Conservation (phyloP, 768 basidiomycete species). For the Podaxis pistillaris region DNA sequence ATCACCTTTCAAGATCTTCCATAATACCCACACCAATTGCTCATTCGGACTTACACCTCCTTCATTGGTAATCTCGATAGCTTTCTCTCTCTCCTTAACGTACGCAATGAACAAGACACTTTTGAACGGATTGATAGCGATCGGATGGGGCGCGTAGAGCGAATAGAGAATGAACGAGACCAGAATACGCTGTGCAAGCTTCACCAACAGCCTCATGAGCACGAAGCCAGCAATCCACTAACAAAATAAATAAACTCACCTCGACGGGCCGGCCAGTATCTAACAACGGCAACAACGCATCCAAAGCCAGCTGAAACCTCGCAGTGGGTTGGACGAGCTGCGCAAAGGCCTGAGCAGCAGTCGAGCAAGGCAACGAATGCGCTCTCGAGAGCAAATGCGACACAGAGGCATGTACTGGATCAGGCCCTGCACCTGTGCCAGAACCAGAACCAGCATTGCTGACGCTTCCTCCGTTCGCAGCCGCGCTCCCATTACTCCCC, state of each 20-base stretch:
- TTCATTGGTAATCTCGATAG: slow-evolving; percentile 47
- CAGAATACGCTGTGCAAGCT: slow-evolving; percentile 75
- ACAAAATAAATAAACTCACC: slow-evolving; percentile 36
- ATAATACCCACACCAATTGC: slow-evolving; percentile 82
- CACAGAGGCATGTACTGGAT: slow-evolving; percentile 62
- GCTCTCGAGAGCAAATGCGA: slow-evolving; percentile 65
- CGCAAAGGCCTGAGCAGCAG: slow-evolving; percentile 70
- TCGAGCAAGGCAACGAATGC: slow-evolving; percentile 71
- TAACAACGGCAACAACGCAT: slow-evolving; percentile 75
- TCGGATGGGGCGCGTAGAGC: slow-evolving; percentile 77
- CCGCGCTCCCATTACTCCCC: not conserved
- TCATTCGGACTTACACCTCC: slow-evolving; percentile 61
- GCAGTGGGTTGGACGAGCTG: slow-evolving; percentile 74
- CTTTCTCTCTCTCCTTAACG: slow-evolving; percentile 62
- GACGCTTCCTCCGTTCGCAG: not conserved
- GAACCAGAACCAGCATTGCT: not conserved
- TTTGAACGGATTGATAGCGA: slow-evolving; percentile 80
- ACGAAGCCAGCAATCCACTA: not conserved
- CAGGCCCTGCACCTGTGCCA: slow-evolving; percentile 24
- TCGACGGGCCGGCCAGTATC: slow-evolving; percentile 51
- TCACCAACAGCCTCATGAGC: not conserved
- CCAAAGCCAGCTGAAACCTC: slow-evolving; percentile 82
- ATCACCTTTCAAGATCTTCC: slow-evolving; percentile 84
- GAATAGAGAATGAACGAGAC: slow-evolving; percentile 80
- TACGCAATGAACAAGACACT: slow-evolving; percentile 69